Conservation (phyloP, 805 yeast genomes). For the Schwanniomyces polymorphus region DNA sequence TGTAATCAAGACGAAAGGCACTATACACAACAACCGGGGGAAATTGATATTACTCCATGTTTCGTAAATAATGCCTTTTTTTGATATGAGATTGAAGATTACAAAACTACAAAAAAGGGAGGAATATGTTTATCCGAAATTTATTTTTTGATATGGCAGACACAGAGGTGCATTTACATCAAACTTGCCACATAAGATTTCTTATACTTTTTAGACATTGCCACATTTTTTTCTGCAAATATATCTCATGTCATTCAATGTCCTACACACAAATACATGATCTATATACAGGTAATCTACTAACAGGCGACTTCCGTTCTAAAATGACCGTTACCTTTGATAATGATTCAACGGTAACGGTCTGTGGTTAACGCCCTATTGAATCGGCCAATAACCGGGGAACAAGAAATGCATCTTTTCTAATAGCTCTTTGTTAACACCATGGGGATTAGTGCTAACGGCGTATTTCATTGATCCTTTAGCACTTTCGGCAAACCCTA, state of each 20-base stretch:
- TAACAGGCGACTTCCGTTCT: background rate
- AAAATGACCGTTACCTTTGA: background rate
- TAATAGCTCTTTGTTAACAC: constrained; percentile 69
- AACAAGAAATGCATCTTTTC: constrained; percentile 82
- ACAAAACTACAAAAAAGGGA: too few species aligned
- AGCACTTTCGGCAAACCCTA: constrained; percentile 64
- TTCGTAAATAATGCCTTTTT: too few species aligned
- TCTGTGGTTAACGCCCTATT: constrained; percentile 5
- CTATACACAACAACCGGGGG: too few species aligned
- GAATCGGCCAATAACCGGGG: constrained; percentile 83
- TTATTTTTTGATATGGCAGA: too few species aligned
- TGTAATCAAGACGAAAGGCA: too few species aligned
- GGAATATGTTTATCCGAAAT: too few species aligned
- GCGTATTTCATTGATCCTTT: constrained; percentile 76
- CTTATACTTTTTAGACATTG: too few species aligned
- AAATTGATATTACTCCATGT: too few species aligned
- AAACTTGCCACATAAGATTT: too few species aligned
- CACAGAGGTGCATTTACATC: too few species aligned
- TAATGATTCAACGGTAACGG: background rate
- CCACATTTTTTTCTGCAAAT: too few species aligned
- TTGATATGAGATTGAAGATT: too few species aligned
- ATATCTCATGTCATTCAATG: background rate
- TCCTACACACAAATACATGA: background rate
- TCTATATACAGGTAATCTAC: background rate
- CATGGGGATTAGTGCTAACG: constrained; percentile 74